Evolutionary conservation across 176 grass and related monocot genomes (phyloP).

Genomic region (Eleusine indica): DNA sequence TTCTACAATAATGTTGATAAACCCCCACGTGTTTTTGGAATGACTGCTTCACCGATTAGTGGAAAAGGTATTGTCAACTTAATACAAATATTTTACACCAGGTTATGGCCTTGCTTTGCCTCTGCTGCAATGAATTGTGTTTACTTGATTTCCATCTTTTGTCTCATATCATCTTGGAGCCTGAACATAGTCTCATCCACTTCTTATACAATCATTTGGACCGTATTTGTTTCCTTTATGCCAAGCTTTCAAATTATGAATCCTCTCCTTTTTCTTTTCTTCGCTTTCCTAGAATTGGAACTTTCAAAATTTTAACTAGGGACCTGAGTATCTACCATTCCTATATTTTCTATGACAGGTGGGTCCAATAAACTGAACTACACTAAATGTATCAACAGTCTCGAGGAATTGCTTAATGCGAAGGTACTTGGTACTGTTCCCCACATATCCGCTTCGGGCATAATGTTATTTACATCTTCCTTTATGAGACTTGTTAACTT

Average conservation of each 20-base stretch:
- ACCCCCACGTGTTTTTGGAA: conserved; percentile 86
- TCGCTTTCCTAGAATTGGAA: not conserved
- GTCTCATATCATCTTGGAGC: conserved; percentile 6
- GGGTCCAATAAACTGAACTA: conserved; percentile 70
- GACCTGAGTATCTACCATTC: not conserved
- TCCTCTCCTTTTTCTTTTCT: not conserved
- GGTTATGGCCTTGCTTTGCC: not conserved
- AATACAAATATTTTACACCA: not conserved
- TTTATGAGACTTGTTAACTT: not conserved
- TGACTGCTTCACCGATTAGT: conserved; percentile 94
- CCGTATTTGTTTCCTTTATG: conserved; percentile 14
- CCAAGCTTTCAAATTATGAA: not conserved
- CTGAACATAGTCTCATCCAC: not conserved
- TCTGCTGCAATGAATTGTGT: conserved; percentile 14
- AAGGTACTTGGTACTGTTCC: conserved; percentile 57
- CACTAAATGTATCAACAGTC: conserved; percentile 96
- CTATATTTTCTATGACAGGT: conserved; percentile 53
- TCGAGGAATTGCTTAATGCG: conserved; percentile 85
- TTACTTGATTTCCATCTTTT: conserved; percentile 25
- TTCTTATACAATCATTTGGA: not conserved
- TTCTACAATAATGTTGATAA: conserved; percentile 64
- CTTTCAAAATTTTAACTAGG: not conserved
- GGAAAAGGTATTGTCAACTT: conserved; percentile 73
- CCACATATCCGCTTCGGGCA: conserved; percentile 25
- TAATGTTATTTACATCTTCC: conserved; percentile 19